Base-by-base conservation (phyloP, 129 eudicot genomes). In the Oenanthe sinensis region DNA sequence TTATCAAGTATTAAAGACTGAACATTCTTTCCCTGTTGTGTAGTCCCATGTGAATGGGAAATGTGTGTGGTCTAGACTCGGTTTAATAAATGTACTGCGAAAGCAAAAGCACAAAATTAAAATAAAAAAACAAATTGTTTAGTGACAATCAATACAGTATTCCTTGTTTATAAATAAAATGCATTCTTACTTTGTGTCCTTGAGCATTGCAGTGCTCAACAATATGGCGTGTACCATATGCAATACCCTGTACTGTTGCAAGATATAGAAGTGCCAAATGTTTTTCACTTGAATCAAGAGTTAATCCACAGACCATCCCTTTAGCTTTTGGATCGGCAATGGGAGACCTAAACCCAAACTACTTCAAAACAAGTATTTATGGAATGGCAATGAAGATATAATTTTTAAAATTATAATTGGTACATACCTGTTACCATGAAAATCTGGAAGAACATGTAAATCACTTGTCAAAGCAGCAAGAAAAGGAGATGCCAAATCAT, bases 161-260 rank as follows among this genome's bases (percentile, higher is more conserved):
- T 54, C 26, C 26, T 11, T 43, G 36, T 28, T 16, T 6, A 72
- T 16, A 36, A 22, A 37, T 0, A 12, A 30, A 69, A 52, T 36
- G 71, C 33, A 43, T 45, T 49, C 87, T 86, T 86, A 92, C 99
- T 79, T 86, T 89, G 89, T 92, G 99, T 60, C 97, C 99, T 74
- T 96, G 88, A 69, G 87, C 86, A 79, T 96, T 96, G 95, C 93
- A 96, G 72, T 96, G 99, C 87, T 96, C 97, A 44, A 96, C 85
- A 67, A 96, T 92, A 83, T 96, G 99, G 20, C 97, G 97, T 74
- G 99, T 96, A 73, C 99, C 99, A 83, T 96, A 96, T 46, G 99
- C 97, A 79, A 96, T 88, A 40, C 88, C 97, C 82, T 96, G 99
- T 78, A 92, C 85, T 52, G 97, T 85, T 83, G 99, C 97, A 78